Base-by-base conservation (phyloP, 1,284 basidiomycete genomes). In the Naganishia albida region DNA sequence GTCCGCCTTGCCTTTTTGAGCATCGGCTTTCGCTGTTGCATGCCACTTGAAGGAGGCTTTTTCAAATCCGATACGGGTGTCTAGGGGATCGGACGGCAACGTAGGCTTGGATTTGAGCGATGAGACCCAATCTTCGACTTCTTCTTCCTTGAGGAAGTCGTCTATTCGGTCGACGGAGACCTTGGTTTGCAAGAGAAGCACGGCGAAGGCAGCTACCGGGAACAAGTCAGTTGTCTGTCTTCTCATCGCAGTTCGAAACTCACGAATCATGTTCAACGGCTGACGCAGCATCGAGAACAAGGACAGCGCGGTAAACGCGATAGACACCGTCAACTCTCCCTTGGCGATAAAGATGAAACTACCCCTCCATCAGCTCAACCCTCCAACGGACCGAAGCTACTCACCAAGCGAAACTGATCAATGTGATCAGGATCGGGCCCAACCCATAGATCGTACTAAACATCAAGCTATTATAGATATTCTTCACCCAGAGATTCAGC, bases 101-200 rank as follows among this genome's bases (percentile, higher is more conserved):
- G 56, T 46, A 1, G 63, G 66, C 3, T 60, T 65, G 7, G 74
- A 71, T 72, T 88, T 88, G 50, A 89, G 77, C 0, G 85, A 83
- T 0, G 86, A 88, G 0, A 88, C 87, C 77, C 87, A 87, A 15
- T 83, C 84, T 0, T 85, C 81, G 72, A 75, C 75, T 66, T 94
- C 93, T 50, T 90, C 89, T 75, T 94, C 91, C 6, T 83, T 82
- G 12, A 95, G 83, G 77, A 88, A 95, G 0, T 85, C 86, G 30
- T 89, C 83, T 64, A 95, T 90, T 55, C 93, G 88, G 56, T 90
- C 84, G 28, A 94, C 75, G 0, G 89, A 85, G 2, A 95, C 89
- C 25, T 85, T 82, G 0, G 88, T 84, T 83, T 91, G 75, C 10
- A 81, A 67, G 8, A 75, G 65, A 25, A 73, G 70, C 30, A 72